Conservation (phyloP, 2,329 filamentous ascomycete genomes). For the Macroventuria anomochaeta region DNA sequence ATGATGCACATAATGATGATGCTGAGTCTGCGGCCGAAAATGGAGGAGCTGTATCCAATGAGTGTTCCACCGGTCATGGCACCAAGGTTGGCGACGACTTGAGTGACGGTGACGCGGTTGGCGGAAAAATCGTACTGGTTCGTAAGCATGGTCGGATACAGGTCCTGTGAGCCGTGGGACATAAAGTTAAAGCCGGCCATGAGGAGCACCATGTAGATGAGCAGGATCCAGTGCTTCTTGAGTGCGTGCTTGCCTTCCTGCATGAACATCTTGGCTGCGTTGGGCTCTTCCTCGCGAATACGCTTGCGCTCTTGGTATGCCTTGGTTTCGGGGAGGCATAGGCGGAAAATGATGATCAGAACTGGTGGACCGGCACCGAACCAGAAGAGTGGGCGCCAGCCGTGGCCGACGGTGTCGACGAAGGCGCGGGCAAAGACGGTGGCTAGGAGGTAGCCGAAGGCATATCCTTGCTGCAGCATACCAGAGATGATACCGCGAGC, state of each 20-base stretch:
- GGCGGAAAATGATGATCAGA: slow-evolving; percentile 78
- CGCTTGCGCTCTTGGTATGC: slow-evolving; percentile 72
- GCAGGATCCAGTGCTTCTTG: slow-evolving; percentile 78
- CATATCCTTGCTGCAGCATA: slow-evolving; percentile 69
- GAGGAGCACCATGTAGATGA: slow-evolving; percentile 81
- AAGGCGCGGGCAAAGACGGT: slow-evolving; percentile 66
- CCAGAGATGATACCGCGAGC: slow-evolving; percentile 67
- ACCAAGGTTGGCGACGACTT: slow-evolving; percentile 59
- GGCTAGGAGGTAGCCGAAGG: slow-evolving; percentile 68
- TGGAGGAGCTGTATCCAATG: slow-evolving; percentile 55
- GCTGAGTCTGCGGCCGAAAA: slow-evolving; percentile 56
- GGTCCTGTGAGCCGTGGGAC: slow-evolving; percentile 76
- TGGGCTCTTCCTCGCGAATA: slow-evolving; percentile 64
- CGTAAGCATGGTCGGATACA: slow-evolving; percentile 66
- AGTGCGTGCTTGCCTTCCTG: slow-evolving; percentile 79
- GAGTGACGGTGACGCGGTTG: slow-evolving; percentile 56
- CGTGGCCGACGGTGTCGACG: slow-evolving; percentile 76
- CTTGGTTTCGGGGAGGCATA: slow-evolving; percentile 79
- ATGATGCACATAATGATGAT: slow-evolving; percentile 60
- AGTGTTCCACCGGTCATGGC: slow-evolving; percentile 56
- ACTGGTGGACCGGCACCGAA: slow-evolving; percentile 83
- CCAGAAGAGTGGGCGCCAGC: slow-evolving; percentile 88
- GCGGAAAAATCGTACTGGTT: slow-evolving; percentile 64
- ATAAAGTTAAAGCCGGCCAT: slow-evolving; percentile 96
- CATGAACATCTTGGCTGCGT: slow-evolving; percentile 71